Evolutionary conservation across 179 eudicot genomes (phyloP).

Genomic region (Nepenthes alata): DNA sequence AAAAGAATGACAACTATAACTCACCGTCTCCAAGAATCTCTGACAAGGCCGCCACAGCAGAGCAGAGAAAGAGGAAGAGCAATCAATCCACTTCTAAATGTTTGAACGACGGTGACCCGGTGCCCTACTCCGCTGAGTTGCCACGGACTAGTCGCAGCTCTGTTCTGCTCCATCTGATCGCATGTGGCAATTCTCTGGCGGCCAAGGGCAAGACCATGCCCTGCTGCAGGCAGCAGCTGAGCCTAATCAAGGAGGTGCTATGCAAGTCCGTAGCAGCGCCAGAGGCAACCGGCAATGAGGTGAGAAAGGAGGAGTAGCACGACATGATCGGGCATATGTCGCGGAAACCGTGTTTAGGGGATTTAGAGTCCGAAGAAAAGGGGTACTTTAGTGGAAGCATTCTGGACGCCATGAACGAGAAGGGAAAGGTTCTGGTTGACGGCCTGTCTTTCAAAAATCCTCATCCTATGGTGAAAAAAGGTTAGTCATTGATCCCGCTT

Average conservation of each 20-base stretch:
- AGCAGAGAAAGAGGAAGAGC: neutral
- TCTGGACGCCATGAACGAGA: conserved; percentile 42
- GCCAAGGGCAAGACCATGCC: conserved; percentile 37
- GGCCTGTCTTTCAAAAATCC: conserved; percentile 44
- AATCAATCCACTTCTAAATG: neutral
- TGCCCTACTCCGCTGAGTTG: conserved; percentile 14
- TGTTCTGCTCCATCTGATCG: conserved; percentile 54
- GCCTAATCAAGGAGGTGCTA: conserved; percentile 28
- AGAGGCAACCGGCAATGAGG: conserved; percentile 2
- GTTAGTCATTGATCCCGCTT: conserved; percentile 17
- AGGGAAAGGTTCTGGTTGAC: conserved; percentile 14
- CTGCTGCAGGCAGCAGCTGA: conserved; percentile 21
- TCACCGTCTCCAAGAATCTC: neutral
- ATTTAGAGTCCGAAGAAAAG: conserved; percentile 61
- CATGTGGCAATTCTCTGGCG: conserved; percentile 55
- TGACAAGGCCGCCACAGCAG: conserved; percentile 8
- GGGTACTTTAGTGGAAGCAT: conserved; percentile 94
- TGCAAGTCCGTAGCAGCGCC: conserved; percentile 17
- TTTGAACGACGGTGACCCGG: conserved; percentile 18
- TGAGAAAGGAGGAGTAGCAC: conserved; percentile 21
- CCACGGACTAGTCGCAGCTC: conserved; percentile 35
- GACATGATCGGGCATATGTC: conserved; percentile 66
- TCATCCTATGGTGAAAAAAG: conserved; percentile 75
- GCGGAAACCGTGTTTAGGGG: conserved; percentile 85
- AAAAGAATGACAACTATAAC: neutral